Evolutionary conservation across 768 basidiomycete genomes (phyloP).

Genomic region (Sarcodon sp.): DNA sequence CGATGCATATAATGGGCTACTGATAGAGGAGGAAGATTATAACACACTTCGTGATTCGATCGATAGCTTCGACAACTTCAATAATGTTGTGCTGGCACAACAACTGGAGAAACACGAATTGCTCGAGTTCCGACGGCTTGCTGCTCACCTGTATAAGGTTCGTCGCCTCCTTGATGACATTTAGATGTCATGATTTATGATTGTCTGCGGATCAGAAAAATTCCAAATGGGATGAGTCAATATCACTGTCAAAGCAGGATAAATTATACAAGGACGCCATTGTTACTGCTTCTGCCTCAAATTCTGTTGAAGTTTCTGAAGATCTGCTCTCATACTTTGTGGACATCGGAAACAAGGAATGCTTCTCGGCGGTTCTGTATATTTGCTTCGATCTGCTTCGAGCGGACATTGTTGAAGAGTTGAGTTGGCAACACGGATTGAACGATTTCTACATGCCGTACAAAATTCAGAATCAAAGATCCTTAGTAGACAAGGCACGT

Average conservation of each 20-base stretch:
- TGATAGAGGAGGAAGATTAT: conserved; percentile 99
- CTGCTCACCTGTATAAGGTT: conserved; percentile 94
- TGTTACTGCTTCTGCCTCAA: conserved; percentile 80
- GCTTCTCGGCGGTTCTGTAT: conserved; percentile 83
- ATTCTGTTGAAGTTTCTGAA: conserved; percentile 82
- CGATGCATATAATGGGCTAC: conserved; percentile 94
- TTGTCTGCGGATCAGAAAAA: conserved; percentile 65
- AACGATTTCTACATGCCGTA: conserved; percentile 99
- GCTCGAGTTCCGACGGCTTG: conserved; percentile 89
- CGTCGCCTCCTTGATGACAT: conserved; percentile 3
- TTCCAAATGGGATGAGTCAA: conserved; percentile 90
- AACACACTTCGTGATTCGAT: conserved; percentile 96
- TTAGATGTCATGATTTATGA: neutral
- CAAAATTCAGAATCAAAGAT: conserved; percentile 77
- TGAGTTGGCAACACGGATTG: conserved; percentile 92
- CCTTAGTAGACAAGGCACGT: conserved; percentile 60
- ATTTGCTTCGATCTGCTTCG: conserved; percentile 94
- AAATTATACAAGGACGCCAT: conserved; percentile 96
- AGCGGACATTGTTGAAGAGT: conserved; percentile 84
- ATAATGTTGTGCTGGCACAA: conserved; percentile 76
- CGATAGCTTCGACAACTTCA: conserved; percentile 97
- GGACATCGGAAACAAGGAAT: conserved; percentile 97
- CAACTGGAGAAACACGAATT: conserved; percentile 83
- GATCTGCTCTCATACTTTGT: conserved; percentile 95
- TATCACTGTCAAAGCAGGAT: conserved; percentile 90